phyloP scores from a whole-genome alignment of 179 eudicot species.

The Sideroxylon spinosum region DNA sequence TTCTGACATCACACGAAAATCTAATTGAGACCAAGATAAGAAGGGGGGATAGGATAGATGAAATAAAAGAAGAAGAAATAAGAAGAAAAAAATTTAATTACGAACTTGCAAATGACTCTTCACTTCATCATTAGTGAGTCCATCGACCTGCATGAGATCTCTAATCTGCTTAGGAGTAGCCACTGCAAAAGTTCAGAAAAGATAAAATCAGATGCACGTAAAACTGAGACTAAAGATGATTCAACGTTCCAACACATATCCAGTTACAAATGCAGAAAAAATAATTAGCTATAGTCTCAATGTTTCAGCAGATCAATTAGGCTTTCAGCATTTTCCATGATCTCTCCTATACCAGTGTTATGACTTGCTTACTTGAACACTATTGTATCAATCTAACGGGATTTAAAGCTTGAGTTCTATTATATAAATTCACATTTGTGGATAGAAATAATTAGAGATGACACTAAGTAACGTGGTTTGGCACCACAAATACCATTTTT shows the following conservation, averaged over 20 bases:
- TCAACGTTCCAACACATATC: no score
- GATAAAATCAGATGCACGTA: background rate
- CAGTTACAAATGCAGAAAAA: background rate
- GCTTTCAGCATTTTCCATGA: background rate
- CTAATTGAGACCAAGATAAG: background rate
- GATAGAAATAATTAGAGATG: background rate
- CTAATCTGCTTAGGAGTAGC: slow-evolving; percentile 91
- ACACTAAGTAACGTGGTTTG: background rate
- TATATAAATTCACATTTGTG: background rate
- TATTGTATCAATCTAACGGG: background rate
- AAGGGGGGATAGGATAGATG: background rate
- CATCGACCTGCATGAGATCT: slow-evolving; percentile 73
- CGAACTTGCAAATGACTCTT: slow-evolving; percentile 77
- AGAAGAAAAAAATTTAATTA: background rate
- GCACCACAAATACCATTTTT: background rate
- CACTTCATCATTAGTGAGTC: slow-evolving; percentile 81
- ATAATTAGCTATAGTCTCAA: no score
- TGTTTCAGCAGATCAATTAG: no score
- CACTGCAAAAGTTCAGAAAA: slow-evolving; percentile 35
- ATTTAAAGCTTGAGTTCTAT: background rate
- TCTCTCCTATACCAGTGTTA: background rate
- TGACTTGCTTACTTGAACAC: background rate
- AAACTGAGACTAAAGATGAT: no score
- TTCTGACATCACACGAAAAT: slow-evolving; percentile 35
- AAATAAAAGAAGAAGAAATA: background rate